Evolutionary conservation across 1,284 basidiomycete genomes (phyloP).

Genomic region (Violaceomyces palustris): DNA sequence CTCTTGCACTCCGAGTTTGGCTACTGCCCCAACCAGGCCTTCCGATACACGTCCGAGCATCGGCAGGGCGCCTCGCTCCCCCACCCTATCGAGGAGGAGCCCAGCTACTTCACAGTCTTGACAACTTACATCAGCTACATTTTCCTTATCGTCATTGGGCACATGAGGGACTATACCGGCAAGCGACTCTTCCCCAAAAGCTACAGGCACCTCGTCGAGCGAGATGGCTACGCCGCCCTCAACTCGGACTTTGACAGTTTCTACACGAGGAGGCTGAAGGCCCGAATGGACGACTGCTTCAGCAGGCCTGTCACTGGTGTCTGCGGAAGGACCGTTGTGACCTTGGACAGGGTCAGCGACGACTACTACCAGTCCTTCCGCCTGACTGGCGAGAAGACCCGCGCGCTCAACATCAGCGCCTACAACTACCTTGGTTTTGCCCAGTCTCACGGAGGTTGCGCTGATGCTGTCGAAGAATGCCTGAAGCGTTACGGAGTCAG

Average conservation of each 20-base stretch:
- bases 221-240: conserved; percentile 72
- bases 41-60: conserved; percentile 66
- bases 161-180: conserved; percentile 90
- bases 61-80: conserved; percentile 30
- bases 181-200: conserved; percentile 70
- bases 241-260: conserved; percentile 99
- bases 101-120: conserved; percentile 82
- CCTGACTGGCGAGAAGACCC: conserved; percentile 72
- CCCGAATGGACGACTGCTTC: conserved; percentile 93
- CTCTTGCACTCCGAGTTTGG: conserved; percentile 73
- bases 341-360: conserved; percentile 76
- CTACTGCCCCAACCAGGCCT: conserved; percentile 69
- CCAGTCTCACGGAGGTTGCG: conserved; percentile 84
- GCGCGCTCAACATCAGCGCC: conserved; percentile 90
- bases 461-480: conserved; percentile 75
- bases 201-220: conserved; percentile 63
- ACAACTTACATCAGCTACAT: conserved; percentile 70
- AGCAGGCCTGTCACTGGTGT: conserved; percentile 89
- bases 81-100: conserved; percentile 60
- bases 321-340: conserved; percentile 83
- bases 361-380: conserved; percentile 78
- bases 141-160: conserved; percentile 70
- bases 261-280: conserved; percentile 92
- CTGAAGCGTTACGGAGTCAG: conserved; percentile 62
- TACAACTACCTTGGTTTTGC: conserved; percentile 99